Conservation (phyloP, 495 filamentous ascomycete species). For the Clohesyomyces aquaticus region DNA sequence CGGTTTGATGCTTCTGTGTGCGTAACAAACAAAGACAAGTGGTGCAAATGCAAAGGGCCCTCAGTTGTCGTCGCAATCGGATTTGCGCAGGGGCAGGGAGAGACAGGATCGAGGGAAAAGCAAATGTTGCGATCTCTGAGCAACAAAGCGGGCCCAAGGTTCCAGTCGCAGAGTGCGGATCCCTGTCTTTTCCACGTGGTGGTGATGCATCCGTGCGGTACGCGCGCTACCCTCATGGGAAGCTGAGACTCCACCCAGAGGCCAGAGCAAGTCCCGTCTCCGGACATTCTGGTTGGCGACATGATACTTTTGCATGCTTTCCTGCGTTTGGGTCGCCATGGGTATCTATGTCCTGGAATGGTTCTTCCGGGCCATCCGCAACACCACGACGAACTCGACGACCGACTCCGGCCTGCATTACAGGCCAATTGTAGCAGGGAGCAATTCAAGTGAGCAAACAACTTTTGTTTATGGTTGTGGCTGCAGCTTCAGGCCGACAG, state of each 20-base stretch:
- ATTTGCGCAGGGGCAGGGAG: conserved; percentile 1
- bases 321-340: neutral
- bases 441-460: no score
- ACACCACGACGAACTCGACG: no score
- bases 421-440: no score
- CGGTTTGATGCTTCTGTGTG: neutral
- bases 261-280: conserved; percentile 7
- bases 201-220: conserved; percentile 9
- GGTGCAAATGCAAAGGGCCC: no score
- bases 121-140: neutral
- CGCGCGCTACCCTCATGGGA: conserved; percentile 10
- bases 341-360: neutral
- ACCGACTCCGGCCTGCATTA: no score
- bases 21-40: neutral
- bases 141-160: neutral
- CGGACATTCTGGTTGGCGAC: conserved; percentile 21
- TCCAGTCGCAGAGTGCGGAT: no score
- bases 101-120: neutral
- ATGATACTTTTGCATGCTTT: neutral
- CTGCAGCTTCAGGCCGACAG: neutral
- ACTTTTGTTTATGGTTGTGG: no score
- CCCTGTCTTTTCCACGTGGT: conserved; percentile 33
- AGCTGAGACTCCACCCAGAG: neutral
- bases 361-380: neutral
- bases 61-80: no score